Evolutionary conservation across 1,284 basidiomycete genomes (phyloP).

Genomic region (Xanthoconium separans): DNA sequence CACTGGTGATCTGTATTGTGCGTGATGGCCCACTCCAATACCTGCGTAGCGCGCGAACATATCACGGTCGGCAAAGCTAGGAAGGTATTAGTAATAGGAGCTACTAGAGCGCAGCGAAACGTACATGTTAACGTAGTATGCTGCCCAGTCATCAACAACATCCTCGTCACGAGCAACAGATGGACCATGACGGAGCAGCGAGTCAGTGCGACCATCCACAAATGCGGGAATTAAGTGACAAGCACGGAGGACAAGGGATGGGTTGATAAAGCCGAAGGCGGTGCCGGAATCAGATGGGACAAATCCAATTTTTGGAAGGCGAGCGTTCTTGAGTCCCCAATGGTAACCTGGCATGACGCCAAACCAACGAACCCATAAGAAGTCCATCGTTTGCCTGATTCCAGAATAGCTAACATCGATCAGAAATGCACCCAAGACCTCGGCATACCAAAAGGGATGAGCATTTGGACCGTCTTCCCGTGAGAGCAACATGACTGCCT

Average conservation of each 20-base stretch:
- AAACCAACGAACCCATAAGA: conserved; percentile 14
- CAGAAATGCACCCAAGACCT: conserved; percentile 6
- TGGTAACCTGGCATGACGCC: neutral
- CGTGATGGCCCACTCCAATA: no score
- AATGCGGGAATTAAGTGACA: conserved; percentile 6
- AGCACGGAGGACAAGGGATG: neutral
- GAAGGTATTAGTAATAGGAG: no score
- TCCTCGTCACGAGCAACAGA: neutral
- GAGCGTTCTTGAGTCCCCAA: conserved; percentile 5
- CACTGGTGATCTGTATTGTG: no score
- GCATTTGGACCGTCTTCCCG: neutral
- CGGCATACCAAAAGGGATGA: conserved; percentile 22
- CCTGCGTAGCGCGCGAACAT: no score
- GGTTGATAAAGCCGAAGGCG: conserved; percentile 7
- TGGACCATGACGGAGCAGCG: neutral
- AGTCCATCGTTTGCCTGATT: conserved; percentile 6
- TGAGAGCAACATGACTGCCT: conserved; percentile 11
- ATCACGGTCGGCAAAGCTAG: no score
- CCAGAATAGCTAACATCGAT: neutral
- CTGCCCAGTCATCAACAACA: neutral
- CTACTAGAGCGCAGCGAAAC: neutral
- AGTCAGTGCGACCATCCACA: neutral
- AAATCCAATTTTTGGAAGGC: conserved; percentile 13
- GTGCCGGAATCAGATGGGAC: neutral
- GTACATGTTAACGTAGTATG: neutral